Evolutionary conservation across 495 filamentous ascomycete species (phyloP), one percentile per base, ranked within the genome.

Genomic region (Tuber melanosporum): DNA sequence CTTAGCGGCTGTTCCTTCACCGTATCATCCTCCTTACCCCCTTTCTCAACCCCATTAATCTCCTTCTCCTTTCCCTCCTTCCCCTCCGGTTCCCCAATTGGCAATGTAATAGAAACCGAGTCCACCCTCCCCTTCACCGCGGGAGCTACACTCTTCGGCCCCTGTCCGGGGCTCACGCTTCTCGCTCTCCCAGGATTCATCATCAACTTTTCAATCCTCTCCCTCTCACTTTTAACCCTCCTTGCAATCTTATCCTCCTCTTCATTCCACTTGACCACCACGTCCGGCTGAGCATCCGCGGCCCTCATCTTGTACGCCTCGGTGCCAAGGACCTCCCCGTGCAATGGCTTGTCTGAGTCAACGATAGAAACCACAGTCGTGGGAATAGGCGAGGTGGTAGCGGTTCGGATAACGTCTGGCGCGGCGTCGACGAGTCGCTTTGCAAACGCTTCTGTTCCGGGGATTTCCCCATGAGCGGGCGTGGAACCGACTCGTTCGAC

Each of bases 261-360:
- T 42, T 84, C 82, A 77, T 79, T 84, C 52, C 84, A 85, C 74
- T 85, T 80, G 47, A 88, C 88, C n/a, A 85, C 84, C 41, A 89
- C 82, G 83, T 98, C 95, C 19, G 95, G 95, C 57, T 90, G 88
- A 42, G 95, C 94, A 86, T 98, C 95, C 32, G 89, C 90, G 80
- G 90, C 90, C 74, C 93, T 90, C 84, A 91, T 86, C 73, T 91
- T 86, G 83, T 93, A 92, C 71, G 92, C 94, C 71, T 88, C 85
- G 4, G 95, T 97, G 22, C 95, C 94, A 36, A 94, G 94, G 36
- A 97, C 88, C 79, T 97, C 94, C 32, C 95, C 94, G 85, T 96
- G n/a, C 43, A 73, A 76, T 20, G 77, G 73, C 36, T 57, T 74
- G 41, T 76, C 78, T 20, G 41, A 26, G 66, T 80, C 78, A 43